Conservation (phyloP, 352 stramenopile genomes). For the Albugo candida region DNA sequence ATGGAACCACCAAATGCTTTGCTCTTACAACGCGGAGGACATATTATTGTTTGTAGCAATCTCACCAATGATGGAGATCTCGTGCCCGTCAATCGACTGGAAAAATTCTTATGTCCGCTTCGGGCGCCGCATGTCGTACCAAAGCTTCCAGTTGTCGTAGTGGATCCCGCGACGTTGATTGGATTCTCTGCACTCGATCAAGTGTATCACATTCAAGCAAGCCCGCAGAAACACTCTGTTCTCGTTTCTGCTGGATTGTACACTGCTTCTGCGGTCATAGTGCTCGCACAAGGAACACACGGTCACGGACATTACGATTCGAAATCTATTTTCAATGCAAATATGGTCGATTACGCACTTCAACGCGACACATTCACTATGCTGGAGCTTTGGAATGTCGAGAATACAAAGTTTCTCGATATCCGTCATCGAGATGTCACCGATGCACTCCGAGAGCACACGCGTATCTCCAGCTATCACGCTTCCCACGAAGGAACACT, state of each 20-base stretch:
- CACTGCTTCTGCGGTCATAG: conserved; percentile 54
- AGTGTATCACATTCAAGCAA: conserved; percentile 65
- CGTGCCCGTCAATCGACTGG: conserved; percentile 30
- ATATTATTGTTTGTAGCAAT: conserved; percentile 74
- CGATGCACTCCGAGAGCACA: conserved; percentile 16
- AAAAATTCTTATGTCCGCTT: conserved; percentile 58
- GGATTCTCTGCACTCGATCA: conserved; percentile 37
- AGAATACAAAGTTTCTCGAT: conserved; percentile 72
- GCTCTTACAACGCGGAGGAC: conserved; percentile 25
- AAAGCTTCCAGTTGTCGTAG: conserved; percentile 49
- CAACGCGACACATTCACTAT: conserved; percentile 57
- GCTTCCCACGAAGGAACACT: conserved; percentile 3
- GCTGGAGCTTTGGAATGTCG: conserved; percentile 64
- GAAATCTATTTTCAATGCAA: conserved; percentile 74
- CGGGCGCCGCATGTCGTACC: conserved; percentile 45
- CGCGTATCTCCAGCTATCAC: conserved; percentile 9
- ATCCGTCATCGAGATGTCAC: neutral
- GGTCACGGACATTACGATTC: conserved; percentile 61
- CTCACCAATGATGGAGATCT: conserved; percentile 34
- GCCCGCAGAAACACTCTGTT: conserved; percentile 46
- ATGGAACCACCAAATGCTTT: conserved; percentile 15
- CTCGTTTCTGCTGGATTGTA: conserved; percentile 62
- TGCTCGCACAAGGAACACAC: conserved; percentile 55
- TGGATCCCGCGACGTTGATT: conserved; percentile 49
- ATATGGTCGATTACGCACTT: conserved; percentile 54